These are phyloP conservation scores for Podaxis sp. DNA, from an alignment of 768 basidiomycete genomes.

Conservation along the genomic window DNA sequence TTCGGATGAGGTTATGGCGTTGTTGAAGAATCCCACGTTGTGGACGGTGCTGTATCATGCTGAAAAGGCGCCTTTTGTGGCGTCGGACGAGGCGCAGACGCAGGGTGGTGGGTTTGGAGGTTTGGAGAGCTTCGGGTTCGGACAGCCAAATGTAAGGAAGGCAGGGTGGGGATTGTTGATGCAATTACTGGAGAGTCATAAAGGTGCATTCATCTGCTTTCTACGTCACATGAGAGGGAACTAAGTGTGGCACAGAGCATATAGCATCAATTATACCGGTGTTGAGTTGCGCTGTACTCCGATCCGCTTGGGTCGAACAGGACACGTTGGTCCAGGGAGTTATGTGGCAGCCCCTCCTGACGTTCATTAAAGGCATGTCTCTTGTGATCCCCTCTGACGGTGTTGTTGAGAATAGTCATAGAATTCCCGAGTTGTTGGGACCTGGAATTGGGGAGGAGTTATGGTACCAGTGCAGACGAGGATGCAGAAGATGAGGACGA, in stretches of 20 bases:
- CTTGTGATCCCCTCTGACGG: neutral
- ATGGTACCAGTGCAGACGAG: constrained; percentile 29
- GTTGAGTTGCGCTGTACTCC: constrained; percentile 58
- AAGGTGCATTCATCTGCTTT: constrained; percentile 35
- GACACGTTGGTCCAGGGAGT: constrained; percentile 64
- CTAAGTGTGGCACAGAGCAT: constrained; percentile 15
- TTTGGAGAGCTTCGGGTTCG: constrained; percentile 53
- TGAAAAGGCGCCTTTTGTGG: constrained; percentile 39
- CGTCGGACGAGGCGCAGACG: constrained; percentile 13
- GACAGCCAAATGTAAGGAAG: constrained; percentile 72
- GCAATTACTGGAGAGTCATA: constrained; percentile 40
- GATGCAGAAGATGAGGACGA: constrained; percentile 34
- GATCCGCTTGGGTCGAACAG: constrained; percentile 69
- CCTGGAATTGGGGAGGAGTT: constrained; percentile 30
- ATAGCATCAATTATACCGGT: constrained; percentile 37
- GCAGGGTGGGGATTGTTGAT: constrained; percentile 64
- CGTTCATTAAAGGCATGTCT: constrained; percentile 67
- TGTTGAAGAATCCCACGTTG: constrained; percentile 49
- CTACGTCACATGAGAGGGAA: neutral
- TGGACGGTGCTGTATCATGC: constrained; percentile 61
- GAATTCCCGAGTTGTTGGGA: constrained; percentile 71
- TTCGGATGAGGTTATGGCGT: constrained; percentile 32
- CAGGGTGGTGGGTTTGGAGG: neutral
- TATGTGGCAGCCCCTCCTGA: constrained; percentile 72
- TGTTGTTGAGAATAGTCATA: constrained; percentile 24